Evolutionary conservation across 2,329 filamentous ascomycete genomes (phyloP).

Genomic region (Emericellopsis atlantica): DNA sequence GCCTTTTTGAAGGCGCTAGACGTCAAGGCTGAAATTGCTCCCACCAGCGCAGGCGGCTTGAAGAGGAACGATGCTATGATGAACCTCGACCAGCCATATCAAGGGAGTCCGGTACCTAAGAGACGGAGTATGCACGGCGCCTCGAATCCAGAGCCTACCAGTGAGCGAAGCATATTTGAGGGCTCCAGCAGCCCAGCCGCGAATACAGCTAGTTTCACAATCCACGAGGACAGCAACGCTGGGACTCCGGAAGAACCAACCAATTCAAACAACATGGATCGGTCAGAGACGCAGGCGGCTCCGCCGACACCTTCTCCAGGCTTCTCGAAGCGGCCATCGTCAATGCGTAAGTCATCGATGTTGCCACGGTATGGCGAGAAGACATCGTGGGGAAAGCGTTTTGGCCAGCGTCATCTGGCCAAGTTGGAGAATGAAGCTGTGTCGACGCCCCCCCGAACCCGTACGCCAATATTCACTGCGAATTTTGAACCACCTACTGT

Average conservation of each 20-base stretch:
- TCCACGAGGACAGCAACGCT: slow-evolving; percentile 37
- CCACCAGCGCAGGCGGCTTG: slow-evolving; percentile 56
- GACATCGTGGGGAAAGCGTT: slow-evolving; percentile 47
- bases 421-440: slow-evolving; percentile 40
- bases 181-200: slow-evolving; percentile 16
- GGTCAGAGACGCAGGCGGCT: slow-evolving; percentile 9
- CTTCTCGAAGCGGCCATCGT: slow-evolving; percentile 58
- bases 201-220: slow-evolving; percentile 31
- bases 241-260: slow-evolving; percentile 28
- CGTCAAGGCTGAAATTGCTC: slow-evolving; percentile 17
- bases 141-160: slow-evolving; percentile 41
- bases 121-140: slow-evolving; percentile 75
- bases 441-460: slow-evolving; percentile 44
- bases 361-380: slow-evolving; percentile 70
- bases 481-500: slow-evolving; percentile 56
- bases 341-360: slow-evolving; percentile 73
- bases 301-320: slow-evolving; percentile 32
- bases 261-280: background rate
- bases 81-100: slow-evolving; percentile 67
- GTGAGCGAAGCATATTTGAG: slow-evolving; percentile 67
- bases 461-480: slow-evolving; percentile 68
- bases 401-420: slow-evolving; percentile 42
- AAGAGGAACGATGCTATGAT: slow-evolving; percentile 87
- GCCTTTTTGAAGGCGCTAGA: slow-evolving; percentile 39
- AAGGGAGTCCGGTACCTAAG: slow-evolving; percentile 82